Evolutionary conservation across 1,284 basidiomycete species (phyloP).

Genomic region (Moesziomyces parantarcticus): DNA sequence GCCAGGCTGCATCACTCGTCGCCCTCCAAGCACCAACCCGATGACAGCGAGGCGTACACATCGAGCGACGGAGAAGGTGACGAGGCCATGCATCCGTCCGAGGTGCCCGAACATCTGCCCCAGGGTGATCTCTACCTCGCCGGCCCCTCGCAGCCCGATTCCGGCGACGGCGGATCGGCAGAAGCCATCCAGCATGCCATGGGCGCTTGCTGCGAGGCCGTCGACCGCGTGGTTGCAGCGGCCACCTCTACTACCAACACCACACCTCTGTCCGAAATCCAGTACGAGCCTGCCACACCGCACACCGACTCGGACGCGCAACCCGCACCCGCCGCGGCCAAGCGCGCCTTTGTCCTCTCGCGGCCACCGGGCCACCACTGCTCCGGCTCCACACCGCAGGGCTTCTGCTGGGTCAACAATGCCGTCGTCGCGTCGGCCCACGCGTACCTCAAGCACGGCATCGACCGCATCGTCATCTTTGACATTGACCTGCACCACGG

Average conservation of each 20-base stretch:
- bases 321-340: constrained; percentile 29
- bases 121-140: constrained; percentile 65
- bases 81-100: constrained; percentile 51
- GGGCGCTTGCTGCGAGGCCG: constrained; percentile 61
- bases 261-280: constrained; percentile 16
- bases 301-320: not conserved
- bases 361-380: constrained; percentile 68
- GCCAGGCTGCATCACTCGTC: constrained; percentile 10
- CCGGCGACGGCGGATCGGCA: constrained; percentile 55
- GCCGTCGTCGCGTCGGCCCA: constrained; percentile 89
- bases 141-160: constrained; percentile 36
- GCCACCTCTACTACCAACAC: constrained; percentile 8
- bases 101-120: constrained; percentile 57
- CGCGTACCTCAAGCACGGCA: constrained; percentile 83
- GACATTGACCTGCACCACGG: constrained; percentile 93
- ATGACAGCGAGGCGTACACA: constrained; percentile 42
- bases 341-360: constrained; percentile 63
- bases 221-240: constrained; percentile 57
- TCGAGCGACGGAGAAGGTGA: constrained; percentile 59
- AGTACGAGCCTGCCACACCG: constrained; percentile 1
- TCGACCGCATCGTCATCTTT: constrained; percentile 84
- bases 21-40: constrained; percentile 9
- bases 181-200: constrained; percentile 62
- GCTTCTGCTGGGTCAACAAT: constrained; percentile 92
- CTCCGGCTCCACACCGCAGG: constrained; percentile 74